These are phyloP conservation scores for Neurospora tetrasperma DNA, from an alignment of 495 filamentous ascomycete genomes.

Conservation along the genomic window DNA sequence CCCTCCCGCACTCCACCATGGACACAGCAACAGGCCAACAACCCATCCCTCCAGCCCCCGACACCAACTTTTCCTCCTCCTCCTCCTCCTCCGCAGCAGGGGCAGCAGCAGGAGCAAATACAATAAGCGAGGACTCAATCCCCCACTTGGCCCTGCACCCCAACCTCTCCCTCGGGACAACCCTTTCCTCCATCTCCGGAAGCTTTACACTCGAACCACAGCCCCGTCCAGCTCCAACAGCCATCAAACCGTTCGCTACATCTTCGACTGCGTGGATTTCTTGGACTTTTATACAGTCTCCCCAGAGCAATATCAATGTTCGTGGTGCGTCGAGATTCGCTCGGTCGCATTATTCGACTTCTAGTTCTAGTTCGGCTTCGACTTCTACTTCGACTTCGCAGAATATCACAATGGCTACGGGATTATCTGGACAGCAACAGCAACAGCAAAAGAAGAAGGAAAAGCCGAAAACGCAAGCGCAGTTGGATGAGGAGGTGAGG, in stretches of 20 bases:
- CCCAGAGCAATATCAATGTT: background rate
- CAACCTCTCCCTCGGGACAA: background rate
- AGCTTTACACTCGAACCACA: background rate
- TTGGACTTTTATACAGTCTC: background rate
- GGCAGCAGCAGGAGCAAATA: background rate
- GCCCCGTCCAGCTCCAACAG: background rate
- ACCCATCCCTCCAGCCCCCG: too few species aligned
- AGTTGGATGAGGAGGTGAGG: slow-evolving; percentile 59
- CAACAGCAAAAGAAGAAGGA: background rate
- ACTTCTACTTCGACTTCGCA: background rate
- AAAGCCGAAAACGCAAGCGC: slow-evolving; percentile 35
- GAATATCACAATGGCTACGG: background rate
- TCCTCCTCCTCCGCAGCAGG: too few species aligned
- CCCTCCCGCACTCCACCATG: background rate
- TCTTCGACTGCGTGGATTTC: background rate
- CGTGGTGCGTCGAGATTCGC: background rate
- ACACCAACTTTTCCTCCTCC: too few species aligned
- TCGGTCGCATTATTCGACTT: background rate
- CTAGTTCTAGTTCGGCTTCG: background rate
- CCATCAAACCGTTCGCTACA: background rate
- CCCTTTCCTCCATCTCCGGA: background rate
- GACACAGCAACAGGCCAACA: background rate
- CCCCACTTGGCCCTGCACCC: background rate
- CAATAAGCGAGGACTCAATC: background rate
- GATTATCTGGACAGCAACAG: background rate